Evolutionary conservation across 2,329 filamentous ascomycete genomes (phyloP).

Genomic region (Stagonosporopsis vannaccii): DNA sequence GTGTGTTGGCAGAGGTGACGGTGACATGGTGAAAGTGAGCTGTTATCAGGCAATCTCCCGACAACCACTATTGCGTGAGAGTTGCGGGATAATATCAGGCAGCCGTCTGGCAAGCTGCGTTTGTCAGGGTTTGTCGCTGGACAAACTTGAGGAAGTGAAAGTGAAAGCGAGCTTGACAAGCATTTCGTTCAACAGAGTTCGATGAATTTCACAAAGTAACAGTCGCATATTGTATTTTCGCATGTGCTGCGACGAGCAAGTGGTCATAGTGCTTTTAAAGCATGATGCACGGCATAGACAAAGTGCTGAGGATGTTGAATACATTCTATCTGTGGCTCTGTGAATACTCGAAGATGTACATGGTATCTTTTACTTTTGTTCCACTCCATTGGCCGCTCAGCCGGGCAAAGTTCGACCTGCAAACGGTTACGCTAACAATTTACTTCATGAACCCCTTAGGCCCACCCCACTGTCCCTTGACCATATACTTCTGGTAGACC

Average conservation of each 20-base stretch:
- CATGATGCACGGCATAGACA: neutral
- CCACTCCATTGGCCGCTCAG: neutral
- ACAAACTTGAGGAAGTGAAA: neutral
- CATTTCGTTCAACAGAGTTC: neutral
- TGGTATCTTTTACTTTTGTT: constrained; percentile 16
- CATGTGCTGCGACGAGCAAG: neutral
- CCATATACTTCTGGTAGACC: constrained; percentile 68
- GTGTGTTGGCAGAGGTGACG: neutral
- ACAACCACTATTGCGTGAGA: neutral
- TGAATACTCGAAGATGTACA: constrained; percentile 2
- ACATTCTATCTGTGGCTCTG: neutral
- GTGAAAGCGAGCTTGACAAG: constrained; percentile 10
- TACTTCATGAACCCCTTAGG: constrained; percentile 59
- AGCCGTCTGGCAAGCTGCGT: neutral
- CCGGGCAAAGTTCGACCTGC: neutral
- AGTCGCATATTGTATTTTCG: neutral
- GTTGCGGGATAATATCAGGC: neutral
- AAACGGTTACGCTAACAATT: neutral
- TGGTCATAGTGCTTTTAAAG: neutral
- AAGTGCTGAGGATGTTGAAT: neutral
- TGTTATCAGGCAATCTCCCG: neutral
- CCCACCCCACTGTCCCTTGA: constrained; percentile 69
- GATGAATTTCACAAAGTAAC: neutral
- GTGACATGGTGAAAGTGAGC: neutral
- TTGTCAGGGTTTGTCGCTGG: neutral